Conservation (phyloP, 2,329 filamentous ascomycete species). For the Clarireedia monteithiana region DNA sequence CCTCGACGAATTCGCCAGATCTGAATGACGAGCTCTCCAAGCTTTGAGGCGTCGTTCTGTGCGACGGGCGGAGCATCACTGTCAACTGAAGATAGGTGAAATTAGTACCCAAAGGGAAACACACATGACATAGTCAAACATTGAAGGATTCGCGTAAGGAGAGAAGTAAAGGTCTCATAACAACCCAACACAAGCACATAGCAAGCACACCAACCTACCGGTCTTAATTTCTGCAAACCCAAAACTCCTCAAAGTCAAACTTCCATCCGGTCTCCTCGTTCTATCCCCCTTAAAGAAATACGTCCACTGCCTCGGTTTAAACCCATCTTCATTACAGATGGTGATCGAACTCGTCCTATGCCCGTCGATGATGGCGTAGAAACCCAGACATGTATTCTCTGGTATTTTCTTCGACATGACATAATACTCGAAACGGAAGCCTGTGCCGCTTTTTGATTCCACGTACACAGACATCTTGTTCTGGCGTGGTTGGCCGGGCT, state of each 20-base stretch:
- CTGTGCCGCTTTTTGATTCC: neutral
- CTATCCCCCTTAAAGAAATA: neutral
- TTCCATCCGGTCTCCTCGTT: neutral
- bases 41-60: neutral
- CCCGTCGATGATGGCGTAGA: slow-evolving; percentile 4
- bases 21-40: slow-evolving; percentile 6
- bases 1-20: slow-evolving; percentile 4
- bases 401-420: neutral
- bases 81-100: neutral
- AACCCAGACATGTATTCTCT: neutral
- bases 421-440: neutral
- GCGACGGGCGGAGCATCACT: neutral
- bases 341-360: neutral
- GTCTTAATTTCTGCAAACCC: neutral
- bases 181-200: neutral
- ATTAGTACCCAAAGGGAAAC: neutral
- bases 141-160: too few relatives aligned
- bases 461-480: slow-evolving; percentile 4
- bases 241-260: neutral
- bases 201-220: neutral
- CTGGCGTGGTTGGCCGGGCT: neutral
- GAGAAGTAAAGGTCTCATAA: too few relatives aligned
- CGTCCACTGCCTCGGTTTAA: neutral
- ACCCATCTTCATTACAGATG: slow-evolving; percentile 5
- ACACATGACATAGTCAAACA: too few relatives aligned